These are phyloP conservation scores for Nakazawaea ernobii DNA, from an alignment of 805 yeast genomes.

Conservation along the genomic window DNA sequence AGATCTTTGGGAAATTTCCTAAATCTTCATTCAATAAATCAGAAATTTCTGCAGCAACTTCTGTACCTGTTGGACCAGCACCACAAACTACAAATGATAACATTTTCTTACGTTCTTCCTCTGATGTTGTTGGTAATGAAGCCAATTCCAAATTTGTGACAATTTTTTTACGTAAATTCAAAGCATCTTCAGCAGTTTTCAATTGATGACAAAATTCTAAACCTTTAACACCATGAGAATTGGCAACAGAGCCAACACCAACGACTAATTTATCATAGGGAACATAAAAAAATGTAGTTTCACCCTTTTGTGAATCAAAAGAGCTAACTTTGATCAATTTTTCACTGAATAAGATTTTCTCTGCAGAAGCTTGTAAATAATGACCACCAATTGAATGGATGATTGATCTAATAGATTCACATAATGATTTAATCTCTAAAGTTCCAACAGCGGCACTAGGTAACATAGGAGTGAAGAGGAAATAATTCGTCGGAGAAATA, in stretches of 20 bases:
- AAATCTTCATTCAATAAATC: conserved; percentile 64
- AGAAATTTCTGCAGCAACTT: conserved; percentile 65
- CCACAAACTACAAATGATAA: conserved; percentile 66
- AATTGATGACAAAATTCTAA: conserved; percentile 53
- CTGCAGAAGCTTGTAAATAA: conserved; percentile 58
- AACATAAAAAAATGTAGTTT: conserved; percentile 42
- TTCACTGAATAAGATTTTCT: conserved; percentile 49
- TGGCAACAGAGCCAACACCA: conserved; percentile 64
- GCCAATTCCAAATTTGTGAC: conserved; percentile 55
- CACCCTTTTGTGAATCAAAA: conserved; percentile 34
- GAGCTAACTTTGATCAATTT: conserved; percentile 52
- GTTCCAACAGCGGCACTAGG: conserved; percentile 73
- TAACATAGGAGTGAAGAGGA: conserved; percentile 62
- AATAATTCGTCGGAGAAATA: conserved; percentile 63
- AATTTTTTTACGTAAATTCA: conserved; percentile 47
- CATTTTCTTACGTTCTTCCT: conserved; percentile 55
- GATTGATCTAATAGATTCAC: conserved; percentile 58
- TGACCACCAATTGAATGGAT: conserved; percentile 50
- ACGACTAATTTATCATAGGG: conserved; percentile 69
- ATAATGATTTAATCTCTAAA: conserved; percentile 54
- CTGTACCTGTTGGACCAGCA: conserved; percentile 75
- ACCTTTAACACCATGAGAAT: conserved; percentile 71
- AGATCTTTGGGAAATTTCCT: conserved; percentile 49
- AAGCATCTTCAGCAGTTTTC: conserved; percentile 64
- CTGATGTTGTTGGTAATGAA: conserved; percentile 58